Evolutionary conservation across 192 early-diverging fungal genomes (phyloP).

Genomic region (Mortierella alpina): DNA sequence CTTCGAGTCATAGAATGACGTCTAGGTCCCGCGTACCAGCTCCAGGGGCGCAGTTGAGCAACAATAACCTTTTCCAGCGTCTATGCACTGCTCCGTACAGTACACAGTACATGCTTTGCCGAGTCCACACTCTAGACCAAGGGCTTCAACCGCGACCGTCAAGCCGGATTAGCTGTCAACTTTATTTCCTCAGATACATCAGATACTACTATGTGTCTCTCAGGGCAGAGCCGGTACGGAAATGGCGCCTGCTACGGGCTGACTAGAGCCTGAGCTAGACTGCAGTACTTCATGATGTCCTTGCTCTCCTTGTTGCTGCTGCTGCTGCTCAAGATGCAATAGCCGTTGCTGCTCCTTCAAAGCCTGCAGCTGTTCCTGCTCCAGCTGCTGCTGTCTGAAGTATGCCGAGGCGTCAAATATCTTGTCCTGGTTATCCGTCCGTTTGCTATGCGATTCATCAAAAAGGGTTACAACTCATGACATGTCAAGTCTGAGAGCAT

Average conservation of each 20-base stretch:
- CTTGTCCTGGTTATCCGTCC: conserved; percentile 50
- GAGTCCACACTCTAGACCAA: no score
- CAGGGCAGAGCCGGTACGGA: conserved; percentile 12
- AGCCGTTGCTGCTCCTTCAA: conserved; percentile 33
- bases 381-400: conserved; percentile 45
- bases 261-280: conserved; percentile 9
- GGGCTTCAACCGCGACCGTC: no score
- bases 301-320: conserved; percentile 1
- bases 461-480: neutral
- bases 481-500: neutral
- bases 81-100: no score
- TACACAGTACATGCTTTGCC: no score
- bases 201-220: neutral
- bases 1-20: no score
- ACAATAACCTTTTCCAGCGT: no score
- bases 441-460: conserved; percentile 20
- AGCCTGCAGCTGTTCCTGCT: conserved; percentile 41
- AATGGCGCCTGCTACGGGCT: conserved; percentile 3
- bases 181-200: no score
- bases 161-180: no score
- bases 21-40: no score
- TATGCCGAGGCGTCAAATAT: conserved; percentile 49
- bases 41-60: no score
- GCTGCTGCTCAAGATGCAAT: conserved; percentile 34
- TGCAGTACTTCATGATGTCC: no score